phyloP scores from a whole-genome alignment of 257 asterid species.

The Salvia hispanica region DNA sequence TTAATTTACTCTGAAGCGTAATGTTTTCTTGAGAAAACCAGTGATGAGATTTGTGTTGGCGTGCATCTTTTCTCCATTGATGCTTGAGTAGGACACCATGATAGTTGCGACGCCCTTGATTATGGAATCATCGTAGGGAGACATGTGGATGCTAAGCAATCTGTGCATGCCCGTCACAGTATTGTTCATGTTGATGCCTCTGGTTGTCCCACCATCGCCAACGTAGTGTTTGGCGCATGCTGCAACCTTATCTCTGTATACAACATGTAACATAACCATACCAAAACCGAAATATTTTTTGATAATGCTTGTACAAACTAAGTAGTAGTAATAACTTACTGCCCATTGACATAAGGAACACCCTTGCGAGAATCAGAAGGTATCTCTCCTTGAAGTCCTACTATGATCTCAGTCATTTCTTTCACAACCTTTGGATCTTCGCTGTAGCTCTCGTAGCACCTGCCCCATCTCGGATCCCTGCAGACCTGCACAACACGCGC shows the following conservation, averaged over 20 bases:
- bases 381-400: constrained; percentile 45
- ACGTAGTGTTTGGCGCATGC: constrained; percentile 55
- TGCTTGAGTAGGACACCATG: constrained; percentile 54
- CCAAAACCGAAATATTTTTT: no score
- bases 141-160: constrained; percentile 49
- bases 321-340: constrained; percentile 25
- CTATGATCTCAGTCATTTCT: constrained; percentile 42
- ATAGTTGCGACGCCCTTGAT: constrained; percentile 48
- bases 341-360: constrained; percentile 39
- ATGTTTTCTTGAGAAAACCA: constrained; percentile 42
- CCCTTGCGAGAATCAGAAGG: constrained; percentile 41
- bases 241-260: constrained; percentile 41
- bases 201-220: constrained; percentile 57
- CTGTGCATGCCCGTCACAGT: constrained; percentile 34
- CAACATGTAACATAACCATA: no score
- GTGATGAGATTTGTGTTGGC: constrained; percentile 45
- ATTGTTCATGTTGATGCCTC: constrained; percentile 46
- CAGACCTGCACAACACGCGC: constrained; percentile 31
- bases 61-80: constrained; percentile 51
- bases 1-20: constrained; percentile 42
- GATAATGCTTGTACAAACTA: no score
- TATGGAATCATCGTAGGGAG: constrained; percentile 42
- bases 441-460: constrained; percentile 50
- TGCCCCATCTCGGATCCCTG: constrained; percentile 49
- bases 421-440: constrained; percentile 47